Percentiles rank a stretch among this genome's conserved stretches.
phyloP scores from a whole-genome alignment of 2,329 filamentous ascomycete genomes.

The Thermothelomyces thermophilus region DNA sequence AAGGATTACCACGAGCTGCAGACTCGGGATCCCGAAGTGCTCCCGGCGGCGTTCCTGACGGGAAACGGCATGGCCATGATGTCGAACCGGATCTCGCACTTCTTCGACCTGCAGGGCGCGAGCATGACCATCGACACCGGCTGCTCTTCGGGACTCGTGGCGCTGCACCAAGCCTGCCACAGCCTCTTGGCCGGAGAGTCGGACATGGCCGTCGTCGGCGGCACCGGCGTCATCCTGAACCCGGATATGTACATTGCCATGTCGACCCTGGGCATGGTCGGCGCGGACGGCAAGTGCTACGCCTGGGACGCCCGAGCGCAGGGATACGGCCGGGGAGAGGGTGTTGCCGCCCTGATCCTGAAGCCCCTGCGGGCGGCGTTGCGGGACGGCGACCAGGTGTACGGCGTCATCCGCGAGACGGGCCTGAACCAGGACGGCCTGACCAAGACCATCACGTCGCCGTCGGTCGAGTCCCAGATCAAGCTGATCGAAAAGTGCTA shows the following conservation, averaged over 20 bases:
- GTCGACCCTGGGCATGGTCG: conserved; percentile 32
- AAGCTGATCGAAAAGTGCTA: conserved; percentile 37
- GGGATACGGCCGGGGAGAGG: conserved; percentile 50
- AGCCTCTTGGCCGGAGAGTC: conserved; percentile 25
- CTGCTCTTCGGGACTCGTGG: conserved; percentile 11
- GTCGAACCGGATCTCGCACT: not conserved
- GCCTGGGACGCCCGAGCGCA: conserved; percentile 41
- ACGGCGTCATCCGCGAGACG: conserved; percentile 38
- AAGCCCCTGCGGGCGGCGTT: conserved; percentile 42
- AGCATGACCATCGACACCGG: conserved; percentile 16
- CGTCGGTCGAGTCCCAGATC: conserved; percentile 36
- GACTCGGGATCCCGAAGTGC: not conserved
- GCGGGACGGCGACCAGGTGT: conserved; percentile 31
- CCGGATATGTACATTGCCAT: conserved; percentile 24
- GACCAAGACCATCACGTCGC: conserved; percentile 43
- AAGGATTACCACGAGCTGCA: not conserved
- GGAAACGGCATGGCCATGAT: not conserved
- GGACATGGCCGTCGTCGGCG: conserved; percentile 28
- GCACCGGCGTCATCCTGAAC: not conserved
- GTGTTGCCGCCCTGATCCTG: conserved; percentile 39
- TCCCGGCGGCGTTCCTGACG: not conserved
- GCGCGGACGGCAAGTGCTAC: conserved; percentile 33
- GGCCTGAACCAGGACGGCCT: conserved; percentile 41
- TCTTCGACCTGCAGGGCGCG: conserved; percentile 9
- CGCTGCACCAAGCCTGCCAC: conserved; percentile 1